phyloP scores from a whole-genome alignment of 768 basidiomycete genomes.

The Lyophyllum shimeji region DNA sequence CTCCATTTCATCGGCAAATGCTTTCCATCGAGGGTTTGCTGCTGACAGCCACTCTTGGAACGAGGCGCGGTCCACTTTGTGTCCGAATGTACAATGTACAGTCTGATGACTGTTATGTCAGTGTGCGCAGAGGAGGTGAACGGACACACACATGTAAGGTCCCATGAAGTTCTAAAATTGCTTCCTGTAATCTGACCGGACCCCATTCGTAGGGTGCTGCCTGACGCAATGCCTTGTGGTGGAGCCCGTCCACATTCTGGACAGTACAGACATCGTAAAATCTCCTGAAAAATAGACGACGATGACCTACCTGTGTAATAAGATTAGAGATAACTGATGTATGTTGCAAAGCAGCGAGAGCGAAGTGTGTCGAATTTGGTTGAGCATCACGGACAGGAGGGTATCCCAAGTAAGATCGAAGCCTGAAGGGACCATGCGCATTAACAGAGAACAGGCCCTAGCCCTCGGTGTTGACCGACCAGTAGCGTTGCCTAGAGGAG shows the following conservation, averaged over 20 bases:
- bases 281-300: slow-evolving; percentile 16
- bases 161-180: slow-evolving; percentile 85
- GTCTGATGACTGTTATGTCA: slow-evolving; percentile 40
- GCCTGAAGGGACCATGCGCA: slow-evolving; percentile 32
- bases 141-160: slow-evolving; percentile 63
- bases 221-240: slow-evolving; percentile 69
- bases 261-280: neutral
- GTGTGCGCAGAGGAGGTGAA: neutral
- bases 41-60: slow-evolving; percentile 76
- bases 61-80: slow-evolving; percentile 58
- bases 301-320: slow-evolving; percentile 68
- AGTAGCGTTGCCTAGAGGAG: slow-evolving; percentile 75
- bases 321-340: slow-evolving; percentile 56
- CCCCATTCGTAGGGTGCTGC: slow-evolving; percentile 29
- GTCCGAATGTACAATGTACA: slow-evolving; percentile 77
- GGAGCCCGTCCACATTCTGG: slow-evolving; percentile 91
- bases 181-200: slow-evolving; percentile 34
- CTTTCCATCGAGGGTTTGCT: slow-evolving; percentile 79
- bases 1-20: slow-evolving; percentile 64
- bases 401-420: slow-evolving; percentile 83
- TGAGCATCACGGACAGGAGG: slow-evolving; percentile 78
- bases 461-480: slow-evolving; percentile 36
- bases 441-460: slow-evolving; percentile 9
- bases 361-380: slow-evolving; percentile 89
- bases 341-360: slow-evolving; percentile 80